These are phyloP conservation scores for Saccharomycopsis fibuligera DNA, from an alignment of 805 yeast genomes.

Conservation along the genomic window DNA sequence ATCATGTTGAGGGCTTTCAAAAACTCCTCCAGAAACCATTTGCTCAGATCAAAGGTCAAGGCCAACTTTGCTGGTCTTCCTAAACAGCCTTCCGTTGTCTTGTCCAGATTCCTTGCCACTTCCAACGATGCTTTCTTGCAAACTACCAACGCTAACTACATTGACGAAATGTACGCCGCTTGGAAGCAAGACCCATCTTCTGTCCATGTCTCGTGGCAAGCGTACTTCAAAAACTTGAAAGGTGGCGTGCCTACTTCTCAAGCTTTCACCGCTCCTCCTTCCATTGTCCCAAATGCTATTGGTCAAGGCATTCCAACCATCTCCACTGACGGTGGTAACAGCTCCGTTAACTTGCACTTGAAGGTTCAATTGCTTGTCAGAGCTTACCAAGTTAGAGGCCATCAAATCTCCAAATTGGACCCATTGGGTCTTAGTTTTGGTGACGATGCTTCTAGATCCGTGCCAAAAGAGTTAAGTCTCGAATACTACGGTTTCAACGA, in stretches of 20 bases:
- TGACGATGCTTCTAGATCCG: constrained; percentile 42
- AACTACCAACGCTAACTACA: constrained; percentile 80
- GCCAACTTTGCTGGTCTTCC: background rate
- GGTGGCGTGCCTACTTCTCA: constrained; percentile 60
- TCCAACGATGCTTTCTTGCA: constrained; percentile 67
- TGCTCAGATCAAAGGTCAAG: constrained; percentile 1
- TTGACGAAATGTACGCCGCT: constrained; percentile 96
- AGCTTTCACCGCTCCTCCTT: constrained; percentile 91
- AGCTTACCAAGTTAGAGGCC: constrained; percentile 99
- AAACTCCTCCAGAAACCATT: constrained; percentile 5
- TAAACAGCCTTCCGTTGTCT: too few species aligned
- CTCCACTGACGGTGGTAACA: constrained; percentile 39
- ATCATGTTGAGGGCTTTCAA: constrained; percentile 18
- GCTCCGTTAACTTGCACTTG: constrained; percentile 78
- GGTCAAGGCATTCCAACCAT: constrained; percentile 52
- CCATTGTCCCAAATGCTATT: constrained; percentile 72
- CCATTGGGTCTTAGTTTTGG: constrained; percentile 92
- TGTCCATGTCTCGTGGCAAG: constrained; percentile 96
- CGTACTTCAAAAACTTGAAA: constrained; percentile 85
- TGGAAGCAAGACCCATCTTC: constrained; percentile 87
- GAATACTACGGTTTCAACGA: constrained; percentile 91
- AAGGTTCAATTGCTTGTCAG: constrained; percentile 94
- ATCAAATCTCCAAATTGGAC: constrained; percentile 88
- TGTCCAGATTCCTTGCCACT: constrained; percentile 12
- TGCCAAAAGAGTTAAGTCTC: constrained; percentile 83